Conservation (phyloP, 2,329 filamentous ascomycete species). For the Fusarium chlamydosporum region DNA sequence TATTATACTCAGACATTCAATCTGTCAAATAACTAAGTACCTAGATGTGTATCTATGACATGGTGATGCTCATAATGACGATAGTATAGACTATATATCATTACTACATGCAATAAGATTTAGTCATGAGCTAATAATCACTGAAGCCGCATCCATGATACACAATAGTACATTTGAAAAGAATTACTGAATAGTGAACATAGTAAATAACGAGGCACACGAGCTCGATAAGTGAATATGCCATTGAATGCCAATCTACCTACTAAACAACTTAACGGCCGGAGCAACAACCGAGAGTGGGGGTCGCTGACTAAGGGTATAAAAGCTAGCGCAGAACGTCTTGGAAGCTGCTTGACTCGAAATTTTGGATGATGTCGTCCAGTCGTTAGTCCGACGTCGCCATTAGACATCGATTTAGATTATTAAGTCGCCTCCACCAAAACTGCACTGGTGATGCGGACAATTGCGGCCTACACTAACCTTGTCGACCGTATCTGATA, state of each 20-base stretch:
- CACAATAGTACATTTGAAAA: neutral
- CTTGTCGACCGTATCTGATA: slow-evolving; percentile 31
- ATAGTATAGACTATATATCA: neutral
- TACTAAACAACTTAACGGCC: slow-evolving; percentile 32
- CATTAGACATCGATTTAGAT: slow-evolving; percentile 36
- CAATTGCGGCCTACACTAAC: slow-evolving; percentile 46
- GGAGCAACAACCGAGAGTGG: slow-evolving; percentile 33
- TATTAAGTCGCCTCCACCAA: slow-evolving; percentile 53
- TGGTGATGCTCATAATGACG: neutral
- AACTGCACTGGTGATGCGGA: slow-evolving; percentile 52
- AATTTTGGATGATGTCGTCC: slow-evolving; percentile 53
- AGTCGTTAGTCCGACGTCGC: slow-evolving; percentile 49
- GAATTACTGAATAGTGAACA: neutral
- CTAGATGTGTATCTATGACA: neutral
- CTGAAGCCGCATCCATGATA: no score
- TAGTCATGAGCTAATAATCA: neutral
- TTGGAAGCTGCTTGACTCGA: slow-evolving; percentile 48
- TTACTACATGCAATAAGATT: neutral
- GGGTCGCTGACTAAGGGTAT: slow-evolving; percentile 32
- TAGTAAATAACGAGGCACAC: slow-evolving; percentile 15
- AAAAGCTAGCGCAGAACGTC: slow-evolving; percentile 20
- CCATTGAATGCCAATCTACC: slow-evolving; percentile 30
- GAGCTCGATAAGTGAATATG: slow-evolving; percentile 42
- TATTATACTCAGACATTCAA: neutral
- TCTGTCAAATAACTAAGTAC: neutral